Conservation (phyloP, 345 rosid genomes). For the Boechera retrofracta region DNA sequence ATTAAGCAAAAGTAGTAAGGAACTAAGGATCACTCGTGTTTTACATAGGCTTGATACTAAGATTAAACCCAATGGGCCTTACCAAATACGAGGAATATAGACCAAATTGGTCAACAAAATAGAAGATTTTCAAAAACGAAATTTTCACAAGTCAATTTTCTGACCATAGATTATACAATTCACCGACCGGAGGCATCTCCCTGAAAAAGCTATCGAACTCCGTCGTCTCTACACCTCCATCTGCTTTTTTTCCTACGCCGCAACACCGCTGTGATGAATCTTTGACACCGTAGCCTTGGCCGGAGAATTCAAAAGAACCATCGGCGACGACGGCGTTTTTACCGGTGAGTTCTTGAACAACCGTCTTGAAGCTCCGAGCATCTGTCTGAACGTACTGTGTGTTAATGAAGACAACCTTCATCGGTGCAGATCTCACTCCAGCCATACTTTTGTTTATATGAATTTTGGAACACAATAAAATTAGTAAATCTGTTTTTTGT, state of each 20-base stretch:
- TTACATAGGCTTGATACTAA: no score
- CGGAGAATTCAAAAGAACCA: slow-evolving; percentile 35
- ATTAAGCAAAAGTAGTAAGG: background rate
- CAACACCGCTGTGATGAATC: slow-evolving; percentile 2
- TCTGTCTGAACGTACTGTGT: slow-evolving; percentile 64
- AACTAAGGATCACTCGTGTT: no score
- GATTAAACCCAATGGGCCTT: slow-evolving; percentile 38
- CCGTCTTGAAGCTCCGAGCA: slow-evolving; percentile 61
- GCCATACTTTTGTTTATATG: slow-evolving; percentile 31
- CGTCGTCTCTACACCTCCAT: slow-evolving; percentile 28
- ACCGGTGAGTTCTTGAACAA: slow-evolving; percentile 74
- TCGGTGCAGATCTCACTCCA: slow-evolving; percentile 44
- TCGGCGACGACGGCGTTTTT: slow-evolving; percentile 55
- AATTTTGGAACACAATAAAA: background rate
- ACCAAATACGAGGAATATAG: background rate
- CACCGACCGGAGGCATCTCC: slow-evolving; percentile 53
- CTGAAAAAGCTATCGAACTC: slow-evolving; percentile 54
- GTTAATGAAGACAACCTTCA: slow-evolving; percentile 59
- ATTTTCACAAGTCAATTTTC: slow-evolving; percentile 9
- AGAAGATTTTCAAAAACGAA: background rate
- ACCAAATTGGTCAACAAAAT: background rate
- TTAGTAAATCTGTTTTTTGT: background rate
- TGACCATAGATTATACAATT: slow-evolving; percentile 42
- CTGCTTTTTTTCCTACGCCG: slow-evolving; percentile 15
- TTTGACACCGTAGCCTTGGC: slow-evolving; percentile 12